phyloP scores from a whole-genome alignment of 768 basidiomycete genomes.

The Termitomyces eurrhizus region DNA sequence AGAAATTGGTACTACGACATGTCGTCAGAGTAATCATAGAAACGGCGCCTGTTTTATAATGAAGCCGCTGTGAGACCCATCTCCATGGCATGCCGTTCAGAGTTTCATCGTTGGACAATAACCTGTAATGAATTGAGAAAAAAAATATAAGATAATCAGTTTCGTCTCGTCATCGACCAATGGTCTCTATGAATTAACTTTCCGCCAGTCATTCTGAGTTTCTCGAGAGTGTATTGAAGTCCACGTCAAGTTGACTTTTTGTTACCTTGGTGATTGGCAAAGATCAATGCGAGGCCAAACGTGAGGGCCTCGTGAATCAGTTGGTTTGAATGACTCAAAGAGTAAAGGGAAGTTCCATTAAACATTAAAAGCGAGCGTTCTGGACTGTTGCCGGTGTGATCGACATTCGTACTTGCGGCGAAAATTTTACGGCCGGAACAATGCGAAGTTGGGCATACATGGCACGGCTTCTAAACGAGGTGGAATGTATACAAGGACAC shows the following conservation, averaged over 20 bases:
- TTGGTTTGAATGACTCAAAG: neutral
- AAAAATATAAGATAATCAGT: neutral
- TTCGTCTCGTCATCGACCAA: neutral
- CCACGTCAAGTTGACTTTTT: neutral
- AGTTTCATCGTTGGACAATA: neutral
- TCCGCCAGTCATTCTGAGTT: too few relatives aligned
- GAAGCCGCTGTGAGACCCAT: neutral
- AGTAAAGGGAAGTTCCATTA: neutral
- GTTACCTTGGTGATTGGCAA: neutral
- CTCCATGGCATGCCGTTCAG: neutral
- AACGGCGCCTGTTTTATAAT: neutral
- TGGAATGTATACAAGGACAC: neutral
- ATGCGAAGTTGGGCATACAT: neutral
- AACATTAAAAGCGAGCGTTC: neutral
- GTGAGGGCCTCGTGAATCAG: too few relatives aligned
- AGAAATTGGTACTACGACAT: neutral
- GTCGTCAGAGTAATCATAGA: neutral
- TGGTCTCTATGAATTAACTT: neutral
- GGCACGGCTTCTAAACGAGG: too few relatives aligned
- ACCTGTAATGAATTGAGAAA: neutral
- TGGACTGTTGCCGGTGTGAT: neutral
- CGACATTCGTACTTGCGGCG: neutral
- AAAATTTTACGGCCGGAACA: neutral
- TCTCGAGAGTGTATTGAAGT: neutral
- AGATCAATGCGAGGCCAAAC: neutral